A percentile compares a stretch with the other conserved stretches of the same genome.
These are phyloP conservation scores for Pseudogymnoascus sp. DNA, from an alignment of 2,329 filamentous ascomycete genomes.

Conservation along the genomic window DNA sequence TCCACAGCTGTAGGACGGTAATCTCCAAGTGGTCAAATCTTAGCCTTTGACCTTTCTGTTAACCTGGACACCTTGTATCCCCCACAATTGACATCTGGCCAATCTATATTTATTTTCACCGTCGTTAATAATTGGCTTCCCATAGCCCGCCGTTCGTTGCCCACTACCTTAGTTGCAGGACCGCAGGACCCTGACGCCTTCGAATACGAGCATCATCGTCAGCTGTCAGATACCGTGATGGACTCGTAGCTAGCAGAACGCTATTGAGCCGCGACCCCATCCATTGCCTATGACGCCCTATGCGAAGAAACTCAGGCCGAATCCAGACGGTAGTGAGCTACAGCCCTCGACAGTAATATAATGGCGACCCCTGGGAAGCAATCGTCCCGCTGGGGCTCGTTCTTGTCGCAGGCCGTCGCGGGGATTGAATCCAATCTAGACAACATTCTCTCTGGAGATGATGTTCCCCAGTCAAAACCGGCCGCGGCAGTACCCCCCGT, in stretches of 20 bases:
- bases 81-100: neutral
- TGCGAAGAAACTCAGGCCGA: neutral
- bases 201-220: constrained; percentile 6
- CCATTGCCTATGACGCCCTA: neutral
- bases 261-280: constrained; percentile 2
- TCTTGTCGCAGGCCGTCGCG: constrained; percentile 83
- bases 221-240: constrained; percentile 6
- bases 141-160: neutral
- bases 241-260: neutral
- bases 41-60: neutral
- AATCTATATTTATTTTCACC: neutral
- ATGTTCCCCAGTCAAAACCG: constrained; percentile 39
- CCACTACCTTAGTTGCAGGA: neutral
- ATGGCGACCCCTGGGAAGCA: constrained; percentile 31
- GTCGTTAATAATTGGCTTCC: neutral
- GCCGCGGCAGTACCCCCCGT: constrained; percentile 30
- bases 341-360: neutral
- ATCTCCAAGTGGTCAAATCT: neutral
- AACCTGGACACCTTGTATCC: constrained; percentile 3
- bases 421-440: constrained; percentile 91
- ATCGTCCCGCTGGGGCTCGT: constrained; percentile 63
- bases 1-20: constrained; percentile 1
- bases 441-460: constrained; percentile 77
- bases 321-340: neutral
- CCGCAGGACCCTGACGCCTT: neutral